Evolutionary conservation across 805 yeast species (phyloP).

Genomic region (Kluyveromyces starmeri): DNA sequence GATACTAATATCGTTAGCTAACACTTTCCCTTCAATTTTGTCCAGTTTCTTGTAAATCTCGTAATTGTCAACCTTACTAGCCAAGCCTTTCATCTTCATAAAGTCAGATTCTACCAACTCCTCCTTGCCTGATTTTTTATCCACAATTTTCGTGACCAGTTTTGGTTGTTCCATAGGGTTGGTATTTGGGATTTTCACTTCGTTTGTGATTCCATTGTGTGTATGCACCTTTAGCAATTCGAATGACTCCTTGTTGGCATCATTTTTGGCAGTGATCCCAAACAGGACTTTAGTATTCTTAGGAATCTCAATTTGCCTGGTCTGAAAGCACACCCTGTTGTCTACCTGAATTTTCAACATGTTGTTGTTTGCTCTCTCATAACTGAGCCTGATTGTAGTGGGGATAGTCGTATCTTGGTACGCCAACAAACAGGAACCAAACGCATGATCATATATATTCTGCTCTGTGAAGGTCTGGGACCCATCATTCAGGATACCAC

Average conservation of each 20-base stretch:
- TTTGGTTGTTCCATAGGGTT: slow-evolving; percentile 37
- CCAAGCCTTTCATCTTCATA: slow-evolving; percentile 13
- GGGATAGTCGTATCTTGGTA: slow-evolving; percentile 69
- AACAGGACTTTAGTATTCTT: slow-evolving; percentile 31
- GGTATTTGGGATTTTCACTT: slow-evolving; percentile 51
- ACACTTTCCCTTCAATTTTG: slow-evolving; percentile 27
- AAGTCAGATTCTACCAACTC: slow-evolving; percentile 24
- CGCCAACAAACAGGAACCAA: slow-evolving; percentile 49
- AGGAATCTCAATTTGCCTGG: slow-evolving; percentile 44
- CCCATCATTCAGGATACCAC: slow-evolving; percentile 56
- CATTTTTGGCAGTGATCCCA: slow-evolving; percentile 47
- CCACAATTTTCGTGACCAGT: slow-evolving; percentile 34
- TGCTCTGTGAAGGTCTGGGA: slow-evolving; percentile 24
- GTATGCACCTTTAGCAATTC: slow-evolving; percentile 55
- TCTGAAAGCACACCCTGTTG: slow-evolving; percentile 61
- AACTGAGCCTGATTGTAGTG: slow-evolving; percentile 54
- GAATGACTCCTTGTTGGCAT: slow-evolving; percentile 42
- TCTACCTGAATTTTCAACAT: slow-evolving; percentile 61
- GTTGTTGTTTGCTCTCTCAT: slow-evolving; percentile 34
- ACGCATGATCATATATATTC: slow-evolving; percentile 27
- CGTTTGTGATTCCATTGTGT: slow-evolving; percentile 44
- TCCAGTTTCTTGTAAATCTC: slow-evolving; percentile 24
- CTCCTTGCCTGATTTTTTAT: slow-evolving; percentile 29
- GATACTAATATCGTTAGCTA: slow-evolving; percentile 27
- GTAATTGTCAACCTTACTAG: slow-evolving; percentile 18